These are phyloP conservation scores for Primulina huaijiensis DNA, from an alignment of 257 asterid species.

Conservation along the genomic window DNA sequence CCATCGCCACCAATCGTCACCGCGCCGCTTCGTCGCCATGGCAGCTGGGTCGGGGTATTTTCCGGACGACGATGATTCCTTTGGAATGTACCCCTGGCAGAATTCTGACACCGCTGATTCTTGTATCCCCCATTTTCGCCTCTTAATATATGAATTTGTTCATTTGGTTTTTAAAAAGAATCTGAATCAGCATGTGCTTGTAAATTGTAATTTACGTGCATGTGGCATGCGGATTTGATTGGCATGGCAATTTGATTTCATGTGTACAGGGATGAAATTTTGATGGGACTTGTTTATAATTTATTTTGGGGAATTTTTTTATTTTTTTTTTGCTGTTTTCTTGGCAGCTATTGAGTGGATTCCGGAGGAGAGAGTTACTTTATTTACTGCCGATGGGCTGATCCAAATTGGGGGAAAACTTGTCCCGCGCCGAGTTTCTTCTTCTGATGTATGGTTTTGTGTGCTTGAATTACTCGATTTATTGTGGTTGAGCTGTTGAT, in stretches of 20 bases:
- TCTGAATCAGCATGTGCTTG: neutral
- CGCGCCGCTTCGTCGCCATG: slow-evolving; percentile 37
- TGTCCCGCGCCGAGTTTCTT: slow-evolving; percentile 63
- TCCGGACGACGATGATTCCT: slow-evolving; percentile 62
- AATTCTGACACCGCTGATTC: slow-evolving; percentile 47
- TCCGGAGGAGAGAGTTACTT: slow-evolving; percentile 72
- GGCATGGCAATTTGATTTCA: slow-evolving; percentile 2
- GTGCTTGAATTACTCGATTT: neutral
- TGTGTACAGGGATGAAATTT: neutral
- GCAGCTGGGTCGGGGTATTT: slow-evolving; percentile 54
- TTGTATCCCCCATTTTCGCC: slow-evolving; percentile 17
- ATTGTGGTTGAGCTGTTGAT: neutral
- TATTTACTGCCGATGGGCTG: slow-evolving; percentile 88
- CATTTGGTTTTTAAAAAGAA: neutral
- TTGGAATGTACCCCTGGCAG: slow-evolving; percentile 87
- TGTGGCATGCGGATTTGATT: neutral
- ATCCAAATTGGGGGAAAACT: slow-evolving; percentile 89
- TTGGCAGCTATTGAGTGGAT: slow-evolving; percentile 83
- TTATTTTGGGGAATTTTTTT: neutral
- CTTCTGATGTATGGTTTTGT: slow-evolving; percentile 52
- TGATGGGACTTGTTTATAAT: neutral
- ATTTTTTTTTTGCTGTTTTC: neutral
- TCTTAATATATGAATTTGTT: neutral
- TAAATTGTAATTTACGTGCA: neutral
- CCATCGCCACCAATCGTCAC: slow-evolving; percentile 32